Evolutionary conservation across 805 yeast genomes (phyloP).

Genomic region (Hanseniaspora occidentalis): DNA sequence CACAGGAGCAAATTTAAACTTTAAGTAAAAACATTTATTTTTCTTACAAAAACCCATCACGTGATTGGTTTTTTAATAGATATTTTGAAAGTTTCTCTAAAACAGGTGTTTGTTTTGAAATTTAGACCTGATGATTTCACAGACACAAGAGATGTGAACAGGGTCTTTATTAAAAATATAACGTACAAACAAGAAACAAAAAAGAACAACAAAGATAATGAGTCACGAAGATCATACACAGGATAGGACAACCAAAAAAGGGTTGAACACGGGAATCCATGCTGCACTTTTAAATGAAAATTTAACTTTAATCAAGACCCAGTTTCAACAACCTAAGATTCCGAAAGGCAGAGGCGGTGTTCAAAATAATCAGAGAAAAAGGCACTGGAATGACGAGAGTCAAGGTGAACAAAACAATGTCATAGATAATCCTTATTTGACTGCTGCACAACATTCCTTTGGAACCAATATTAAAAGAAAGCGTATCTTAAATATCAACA

Average conservation of each 20-base stretch:
- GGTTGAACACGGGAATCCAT: constrained; percentile 20
- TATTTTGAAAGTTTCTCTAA: no score
- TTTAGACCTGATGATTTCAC: no score
- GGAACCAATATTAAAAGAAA: no score
- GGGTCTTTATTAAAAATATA: no score
- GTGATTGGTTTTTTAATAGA: no score
- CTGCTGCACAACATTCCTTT: constrained; percentile 5
- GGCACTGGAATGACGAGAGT: constrained; percentile 1
- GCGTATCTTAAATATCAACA: background rate
- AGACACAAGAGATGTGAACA: no score
- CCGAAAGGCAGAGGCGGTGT: background rate
- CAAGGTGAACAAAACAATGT: constrained; percentile 8
- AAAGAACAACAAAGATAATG: background rate
- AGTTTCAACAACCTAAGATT: constrained; percentile 6
- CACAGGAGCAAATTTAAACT: no score
- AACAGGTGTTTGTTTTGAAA: no score
- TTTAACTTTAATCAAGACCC: constrained; percentile 16
- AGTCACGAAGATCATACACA: background rate
- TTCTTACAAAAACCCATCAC: no score
- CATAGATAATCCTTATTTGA: constrained; percentile 20
- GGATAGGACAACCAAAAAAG: constrained; percentile 6
- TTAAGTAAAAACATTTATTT: no score
- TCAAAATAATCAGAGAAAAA: background rate
- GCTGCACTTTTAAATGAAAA: constrained; percentile 19
- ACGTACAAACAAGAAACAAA: no score